phyloP scores from a whole-genome alignment of 768 basidiomycete species.

The Lenzites betulinus region DNA sequence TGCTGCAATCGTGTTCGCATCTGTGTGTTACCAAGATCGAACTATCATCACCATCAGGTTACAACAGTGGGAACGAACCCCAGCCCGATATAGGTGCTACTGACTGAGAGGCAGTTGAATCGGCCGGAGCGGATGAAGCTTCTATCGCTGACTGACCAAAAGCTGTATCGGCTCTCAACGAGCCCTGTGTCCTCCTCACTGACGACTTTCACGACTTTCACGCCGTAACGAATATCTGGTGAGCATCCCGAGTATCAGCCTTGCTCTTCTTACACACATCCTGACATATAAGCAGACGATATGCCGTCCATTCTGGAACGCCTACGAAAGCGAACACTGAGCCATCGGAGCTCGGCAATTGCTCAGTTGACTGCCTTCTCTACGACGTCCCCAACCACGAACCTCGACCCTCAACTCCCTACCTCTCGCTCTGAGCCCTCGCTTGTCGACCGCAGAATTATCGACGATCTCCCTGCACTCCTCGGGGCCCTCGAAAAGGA shows the following conservation, averaged over 20 bases:
- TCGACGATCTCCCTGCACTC: conserved; percentile 27
- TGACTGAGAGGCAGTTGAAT: conserved; percentile 12
- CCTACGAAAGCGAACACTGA: conserved; percentile 26
- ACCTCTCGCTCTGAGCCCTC: conserved; percentile 10
- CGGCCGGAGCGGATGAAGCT: conserved; percentile 8
- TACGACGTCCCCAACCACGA: neutral
- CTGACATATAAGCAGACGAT: neutral
- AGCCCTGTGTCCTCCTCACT: neutral
- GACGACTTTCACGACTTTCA: neutral
- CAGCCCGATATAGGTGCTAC: conserved; percentile 18
- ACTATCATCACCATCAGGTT: no score
- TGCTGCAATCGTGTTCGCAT: no score
- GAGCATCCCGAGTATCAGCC: neutral
- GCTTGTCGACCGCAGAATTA: conserved; percentile 26
- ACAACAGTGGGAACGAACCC: neutral
- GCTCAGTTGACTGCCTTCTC: neutral
- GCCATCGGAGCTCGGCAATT: conserved; percentile 10
- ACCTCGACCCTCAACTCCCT: neutral
- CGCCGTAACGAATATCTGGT: neutral
- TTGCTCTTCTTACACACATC: neutral
- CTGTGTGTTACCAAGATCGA: no score
- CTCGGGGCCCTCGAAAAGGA: conserved; percentile 19
- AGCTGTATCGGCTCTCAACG: neutral
- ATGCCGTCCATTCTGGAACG: conserved; percentile 33
- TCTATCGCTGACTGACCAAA: conserved; percentile 6